Evolutionary conservation across 2,329 filamentous ascomycete species (phyloP).

Genomic region (Tolypocladium amazonense): DNA sequence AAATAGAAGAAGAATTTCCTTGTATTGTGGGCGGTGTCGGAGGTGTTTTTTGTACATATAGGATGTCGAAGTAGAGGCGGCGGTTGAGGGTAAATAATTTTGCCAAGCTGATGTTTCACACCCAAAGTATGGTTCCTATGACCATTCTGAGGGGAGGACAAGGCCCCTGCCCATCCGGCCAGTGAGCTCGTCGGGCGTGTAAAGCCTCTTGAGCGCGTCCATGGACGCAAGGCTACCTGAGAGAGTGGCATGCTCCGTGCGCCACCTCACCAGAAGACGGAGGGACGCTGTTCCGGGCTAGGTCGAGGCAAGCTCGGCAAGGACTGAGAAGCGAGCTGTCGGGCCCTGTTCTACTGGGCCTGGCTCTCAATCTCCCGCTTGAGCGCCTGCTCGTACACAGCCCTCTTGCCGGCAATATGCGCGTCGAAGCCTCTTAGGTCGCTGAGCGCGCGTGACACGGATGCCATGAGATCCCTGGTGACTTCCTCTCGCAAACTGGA

Average conservation of each 20-base stretch:
- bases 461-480: slow-evolving; percentile 10
- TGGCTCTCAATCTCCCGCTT: slow-evolving; percentile 9
- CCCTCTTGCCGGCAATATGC: slow-evolving; percentile 7
- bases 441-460: slow-evolving; percentile 7
- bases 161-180: not conserved
- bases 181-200: not conserved
- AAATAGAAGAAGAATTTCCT: slow-evolving; percentile 23
- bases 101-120: not conserved
- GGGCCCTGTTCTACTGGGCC: not conserved
- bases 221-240: not conserved
- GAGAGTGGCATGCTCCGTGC: not conserved
- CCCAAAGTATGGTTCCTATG: not conserved
- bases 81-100: slow-evolving; percentile 11
- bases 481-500: slow-evolving; percentile 12
- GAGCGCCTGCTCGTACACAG: slow-evolving; percentile 11
- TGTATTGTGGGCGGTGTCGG: slow-evolving; percentile 17
- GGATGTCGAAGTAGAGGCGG: slow-evolving; percentile 12
- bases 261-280: not conserved
- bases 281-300: not conserved
- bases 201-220: not conserved
- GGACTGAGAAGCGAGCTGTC: not conserved
- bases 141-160: not conserved
- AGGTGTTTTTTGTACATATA: slow-evolving; percentile 27
- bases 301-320: not conserved
- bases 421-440: slow-evolving; percentile 14